Conservation (phyloP, 768 basidiomycete genomes). For the Candolleomyces eurysporus region DNA sequence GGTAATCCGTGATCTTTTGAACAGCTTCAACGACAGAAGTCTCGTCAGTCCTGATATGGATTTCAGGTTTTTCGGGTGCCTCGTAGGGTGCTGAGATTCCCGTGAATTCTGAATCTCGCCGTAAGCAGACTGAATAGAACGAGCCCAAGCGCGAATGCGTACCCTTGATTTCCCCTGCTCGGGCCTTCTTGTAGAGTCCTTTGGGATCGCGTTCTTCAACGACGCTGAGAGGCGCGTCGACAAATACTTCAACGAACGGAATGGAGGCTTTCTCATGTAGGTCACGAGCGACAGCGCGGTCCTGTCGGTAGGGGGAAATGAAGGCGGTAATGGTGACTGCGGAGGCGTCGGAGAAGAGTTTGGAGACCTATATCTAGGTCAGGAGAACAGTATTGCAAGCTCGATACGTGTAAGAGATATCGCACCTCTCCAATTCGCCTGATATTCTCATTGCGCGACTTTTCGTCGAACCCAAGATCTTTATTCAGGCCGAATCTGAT, state of each 20-base stretch:
- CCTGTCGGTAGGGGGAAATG: constrained; percentile 94
- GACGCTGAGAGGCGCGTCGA: constrained; percentile 87
- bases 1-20: constrained; percentile 74
- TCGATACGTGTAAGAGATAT: neutral
- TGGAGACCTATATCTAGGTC: constrained; percentile 66
- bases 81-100: constrained; percentile 98
- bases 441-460: constrained; percentile 92
- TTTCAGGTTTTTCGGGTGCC: constrained; percentile 78
- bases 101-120: constrained; percentile 75
- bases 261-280: constrained; percentile 74
- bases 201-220: constrained; percentile 96
- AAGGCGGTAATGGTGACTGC: constrained; percentile 92
- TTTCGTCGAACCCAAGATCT: constrained; percentile 91
- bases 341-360: constrained; percentile 86
- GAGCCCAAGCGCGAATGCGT: constrained; percentile 9
- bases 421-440: constrained; percentile 92
- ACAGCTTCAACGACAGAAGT: constrained; percentile 78
- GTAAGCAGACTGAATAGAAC: neutral
- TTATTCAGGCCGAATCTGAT: constrained; percentile 95
- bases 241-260: constrained; percentile 90
- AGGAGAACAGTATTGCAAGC: neutral
- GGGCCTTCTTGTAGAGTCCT: constrained; percentile 94
- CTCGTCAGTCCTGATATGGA: constrained; percentile 89
- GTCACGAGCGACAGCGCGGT: constrained; percentile 78
- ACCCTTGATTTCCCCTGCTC: constrained; percentile 96